Percentiles rank a stretch among this genome's conserved stretches.
phyloP scores from a whole-genome alignment of 148 eudicot genomes.

The Rhododendron kiyosumense region DNA sequence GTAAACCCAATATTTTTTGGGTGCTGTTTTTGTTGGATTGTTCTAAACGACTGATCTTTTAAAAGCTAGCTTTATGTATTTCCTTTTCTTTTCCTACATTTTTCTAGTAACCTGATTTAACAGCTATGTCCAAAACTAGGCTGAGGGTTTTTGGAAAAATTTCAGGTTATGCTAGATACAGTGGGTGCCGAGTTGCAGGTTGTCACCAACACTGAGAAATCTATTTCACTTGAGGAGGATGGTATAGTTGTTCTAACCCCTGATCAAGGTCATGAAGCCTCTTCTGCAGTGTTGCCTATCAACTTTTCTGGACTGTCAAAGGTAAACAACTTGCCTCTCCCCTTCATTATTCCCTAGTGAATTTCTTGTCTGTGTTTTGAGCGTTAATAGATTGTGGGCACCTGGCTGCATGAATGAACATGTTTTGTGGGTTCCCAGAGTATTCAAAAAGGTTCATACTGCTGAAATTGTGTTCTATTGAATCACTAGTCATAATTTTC shows the following conservation, averaged over 20 bases:
- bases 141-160: neutral
- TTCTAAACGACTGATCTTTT: neutral
- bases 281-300: constrained; percentile 56
- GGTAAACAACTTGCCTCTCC: constrained; percentile 24
- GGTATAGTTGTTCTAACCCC: constrained; percentile 53
- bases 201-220: constrained; percentile 41
- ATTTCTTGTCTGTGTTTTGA: neutral
- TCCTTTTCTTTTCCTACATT: neutral
- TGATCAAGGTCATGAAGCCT: constrained; percentile 47
- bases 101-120: neutral
- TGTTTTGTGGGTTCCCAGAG: neutral
- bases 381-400: neutral
- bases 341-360: neutral
- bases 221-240: constrained; percentile 55
- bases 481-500: neutral
- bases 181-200: constrained; percentile 72
- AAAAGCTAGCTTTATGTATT: neutral
- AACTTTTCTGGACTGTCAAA: constrained; percentile 57
- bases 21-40: neutral
- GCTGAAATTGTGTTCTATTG: neutral
- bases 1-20: neutral
- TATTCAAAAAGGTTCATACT: neutral
- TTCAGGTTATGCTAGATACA: constrained; percentile 76
- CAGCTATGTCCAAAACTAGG: neutral
- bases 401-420: neutral